Evolutionary conservation across 306 rosid species (phyloP), one percentile per base, ranked within the genome.

Genomic region (Quercus engelmannii): DNA sequence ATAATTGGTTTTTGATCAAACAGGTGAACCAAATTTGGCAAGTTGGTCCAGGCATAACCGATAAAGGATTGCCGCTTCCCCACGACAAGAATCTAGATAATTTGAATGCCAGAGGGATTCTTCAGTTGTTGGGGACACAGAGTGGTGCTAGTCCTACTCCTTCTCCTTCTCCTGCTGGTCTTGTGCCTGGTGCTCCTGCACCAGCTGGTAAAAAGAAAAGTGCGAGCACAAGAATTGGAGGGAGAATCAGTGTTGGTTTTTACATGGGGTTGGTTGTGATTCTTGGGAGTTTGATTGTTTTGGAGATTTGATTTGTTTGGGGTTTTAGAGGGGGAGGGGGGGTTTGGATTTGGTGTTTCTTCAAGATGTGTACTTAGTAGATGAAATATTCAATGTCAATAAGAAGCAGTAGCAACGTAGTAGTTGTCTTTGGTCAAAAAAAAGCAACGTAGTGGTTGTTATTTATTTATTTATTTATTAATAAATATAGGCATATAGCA

Each of bases 11-110:
- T 41, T 41, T 8, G 46, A 41, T 41, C 46, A 41, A 41, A 41
- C 46, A 41, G 46, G 4, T 89, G 18, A 89, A 69, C 43, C 92
- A 89, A 28, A 78, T 91, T 1, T 93, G 97, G 97, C 97, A 93
- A 78, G 96, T 85, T 28, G 97, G 97, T 0, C 84, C 96, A 6
- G 52, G 83, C 20, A 80, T 85, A 1, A 3, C 6, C 11, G 1
- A 43, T 3, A 20, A 18, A 5, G 87, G 86, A 0, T 55, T 1
- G 3, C 87, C 84, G 0, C 2, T 0, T 0, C 33, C 2, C 2
- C 97, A 93, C 28, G 74, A 0, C 0, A 6, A 55, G 0, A 0
- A 2, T 4, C 0, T n/a, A 13, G 62, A 70, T 1, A 92, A 88
- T 59, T 81, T 85, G 0, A 2, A 3, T 0, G 21, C 96, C 0